These are phyloP conservation scores for Chlorella ohadii DNA, from an alignment of 139 green algal genomes.

Conservation along the genomic window DNA sequence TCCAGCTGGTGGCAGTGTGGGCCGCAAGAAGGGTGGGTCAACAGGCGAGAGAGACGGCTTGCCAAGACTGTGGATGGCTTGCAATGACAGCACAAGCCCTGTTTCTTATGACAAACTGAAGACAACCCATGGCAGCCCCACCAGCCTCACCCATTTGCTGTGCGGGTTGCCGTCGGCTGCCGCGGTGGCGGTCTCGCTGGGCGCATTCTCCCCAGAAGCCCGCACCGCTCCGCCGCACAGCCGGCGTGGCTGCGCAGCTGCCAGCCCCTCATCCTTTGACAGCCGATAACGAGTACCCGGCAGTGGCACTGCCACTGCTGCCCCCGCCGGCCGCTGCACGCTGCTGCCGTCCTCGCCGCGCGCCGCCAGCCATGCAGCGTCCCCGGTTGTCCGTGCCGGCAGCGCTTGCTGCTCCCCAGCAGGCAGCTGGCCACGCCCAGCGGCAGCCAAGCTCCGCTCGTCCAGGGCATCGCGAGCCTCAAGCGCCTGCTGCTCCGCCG, in stretches of 20 bases:
- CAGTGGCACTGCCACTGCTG: not conserved
- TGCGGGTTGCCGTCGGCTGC: constrained; percentile 42
- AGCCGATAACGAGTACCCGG: constrained; percentile 34
- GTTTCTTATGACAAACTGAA: too few species aligned
- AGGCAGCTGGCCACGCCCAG: not conserved
- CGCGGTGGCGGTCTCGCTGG: constrained; percentile 28
- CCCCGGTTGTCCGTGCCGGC: constrained; percentile 50
- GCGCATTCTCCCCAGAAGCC: constrained; percentile 51
- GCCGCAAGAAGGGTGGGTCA: too few species aligned
- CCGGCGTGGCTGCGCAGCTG: not conserved
- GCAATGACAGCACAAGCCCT: too few species aligned
- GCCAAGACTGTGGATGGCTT: too few species aligned
- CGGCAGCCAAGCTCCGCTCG: not conserved
- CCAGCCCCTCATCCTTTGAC: constrained; percentile 21
- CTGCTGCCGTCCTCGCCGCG: constrained; percentile 47
- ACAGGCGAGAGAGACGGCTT: too few species aligned
- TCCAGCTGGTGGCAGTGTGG: constrained; percentile 53
- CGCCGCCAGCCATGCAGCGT: constrained; percentile 40
- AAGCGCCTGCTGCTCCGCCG: not conserved
- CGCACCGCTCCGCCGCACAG: constrained; percentile 49
- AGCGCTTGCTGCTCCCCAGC: not conserved
- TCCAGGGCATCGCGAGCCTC: constrained; percentile 18
- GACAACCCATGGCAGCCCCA: too few species aligned
- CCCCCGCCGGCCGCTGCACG: not conserved
- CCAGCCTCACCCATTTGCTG: constrained; percentile 71